Evolutionary conservation across 306 rosid species (phyloP).

Genomic region (Cucurbita argyrosperma): DNA sequence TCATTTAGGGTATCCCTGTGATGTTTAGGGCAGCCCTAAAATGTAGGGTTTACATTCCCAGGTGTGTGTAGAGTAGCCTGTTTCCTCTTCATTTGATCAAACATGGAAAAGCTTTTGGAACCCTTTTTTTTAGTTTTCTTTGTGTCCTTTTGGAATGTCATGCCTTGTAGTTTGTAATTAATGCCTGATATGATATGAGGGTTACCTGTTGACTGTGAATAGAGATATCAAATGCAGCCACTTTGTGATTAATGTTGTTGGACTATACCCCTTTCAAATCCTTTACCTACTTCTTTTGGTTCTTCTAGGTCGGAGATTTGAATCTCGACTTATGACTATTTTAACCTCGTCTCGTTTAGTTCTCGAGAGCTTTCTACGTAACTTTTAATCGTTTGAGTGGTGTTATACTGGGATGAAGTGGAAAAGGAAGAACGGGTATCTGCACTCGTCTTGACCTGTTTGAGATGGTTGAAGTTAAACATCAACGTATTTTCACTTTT

Average conservation of each 20-base stretch:
- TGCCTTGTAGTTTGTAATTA: not conserved
- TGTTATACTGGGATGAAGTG: too few relatives aligned
- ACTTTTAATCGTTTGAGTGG: too few relatives aligned
- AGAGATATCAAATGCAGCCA: not conserved
- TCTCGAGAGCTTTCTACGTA: too few relatives aligned
- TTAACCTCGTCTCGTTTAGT: not conserved
- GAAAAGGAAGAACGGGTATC: too few relatives aligned
- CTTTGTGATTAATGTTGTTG: not conserved
- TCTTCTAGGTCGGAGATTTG: not conserved
- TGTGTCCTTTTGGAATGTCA: not conserved
- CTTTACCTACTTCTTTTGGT: not conserved
- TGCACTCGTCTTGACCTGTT: too few relatives aligned
- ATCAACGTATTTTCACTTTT: too few relatives aligned
- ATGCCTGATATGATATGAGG: not conserved
- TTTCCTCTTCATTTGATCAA: not conserved
- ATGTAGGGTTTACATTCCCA: constrained; percentile 1
- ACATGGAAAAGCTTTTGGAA: not conserved
- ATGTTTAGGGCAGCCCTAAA: not conserved
- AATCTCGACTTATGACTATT: not conserved
- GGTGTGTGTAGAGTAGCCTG: not conserved
- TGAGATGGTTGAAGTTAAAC: too few relatives aligned
- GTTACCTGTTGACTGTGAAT: not conserved
- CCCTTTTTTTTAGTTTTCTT: not conserved
- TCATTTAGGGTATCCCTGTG: not conserved
- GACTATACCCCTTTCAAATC: not conserved